Evolutionary conservation across 345 rosid species (phyloP).

Genomic region (Diplotaxis tenuifolia): DNA sequence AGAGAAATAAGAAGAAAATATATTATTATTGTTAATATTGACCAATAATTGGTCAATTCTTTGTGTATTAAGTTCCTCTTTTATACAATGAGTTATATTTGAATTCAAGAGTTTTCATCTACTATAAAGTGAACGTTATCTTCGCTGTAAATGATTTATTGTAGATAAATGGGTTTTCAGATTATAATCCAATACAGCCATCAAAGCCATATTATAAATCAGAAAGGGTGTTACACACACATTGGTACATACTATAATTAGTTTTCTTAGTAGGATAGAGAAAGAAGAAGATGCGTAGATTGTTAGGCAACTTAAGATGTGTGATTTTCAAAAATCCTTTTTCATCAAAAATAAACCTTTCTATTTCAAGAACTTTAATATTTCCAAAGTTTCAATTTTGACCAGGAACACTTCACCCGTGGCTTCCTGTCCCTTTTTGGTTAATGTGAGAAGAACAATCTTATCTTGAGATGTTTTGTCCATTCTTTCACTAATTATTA

Average conservation of each 20-base stretch:
- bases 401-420: slow-evolving; percentile 41
- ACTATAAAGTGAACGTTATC: slow-evolving; percentile 1
- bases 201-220: slow-evolving; percentile 10
- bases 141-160: not conserved
- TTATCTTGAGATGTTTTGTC: slow-evolving; percentile 35
- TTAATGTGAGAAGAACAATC: slow-evolving; percentile 30
- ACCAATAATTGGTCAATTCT: slow-evolving; percentile 37
- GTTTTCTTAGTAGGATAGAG: slow-evolving; percentile 26
- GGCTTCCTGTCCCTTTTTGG: slow-evolving; percentile 29
- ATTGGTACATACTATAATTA: slow-evolving; percentile 17
- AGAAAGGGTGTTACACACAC: slow-evolving; percentile 9
- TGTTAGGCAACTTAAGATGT: slow-evolving; percentile 35
- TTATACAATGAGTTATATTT: slow-evolving; percentile 2
- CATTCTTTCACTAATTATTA: slow-evolving; percentile 25
- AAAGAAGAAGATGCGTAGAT: slow-evolving; percentile 36
- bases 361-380: slow-evolving; percentile 32
- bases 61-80: slow-evolving; percentile 7
- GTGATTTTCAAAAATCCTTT: slow-evolving; percentile 6
- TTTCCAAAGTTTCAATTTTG: slow-evolving; percentile 38
- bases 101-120: slow-evolving; percentile 30
- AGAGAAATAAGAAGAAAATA: not conserved
- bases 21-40: slow-evolving; percentile 1
- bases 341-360: slow-evolving; percentile 28
- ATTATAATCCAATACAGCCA: slow-evolving; percentile 2
- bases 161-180: not conserved